Conservation (phyloP, 1,139 yeast genomes). For the Hemisphaericaspora subhashii region DNA sequence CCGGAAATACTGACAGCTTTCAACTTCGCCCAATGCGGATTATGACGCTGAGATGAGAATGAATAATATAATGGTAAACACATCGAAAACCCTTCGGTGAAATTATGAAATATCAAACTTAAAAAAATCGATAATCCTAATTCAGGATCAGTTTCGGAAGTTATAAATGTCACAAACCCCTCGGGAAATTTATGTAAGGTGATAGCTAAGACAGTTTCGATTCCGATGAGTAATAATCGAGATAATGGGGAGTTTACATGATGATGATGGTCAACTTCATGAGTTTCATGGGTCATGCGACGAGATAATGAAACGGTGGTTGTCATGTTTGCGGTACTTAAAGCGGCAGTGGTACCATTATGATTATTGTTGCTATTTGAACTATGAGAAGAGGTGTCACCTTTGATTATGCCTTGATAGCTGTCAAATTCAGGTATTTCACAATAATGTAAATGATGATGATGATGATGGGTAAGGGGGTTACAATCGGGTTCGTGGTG, state of each 20-base stretch:
- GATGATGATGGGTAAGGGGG: background rate
- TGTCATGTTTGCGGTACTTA: too few relatives aligned
- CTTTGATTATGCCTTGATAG: background rate
- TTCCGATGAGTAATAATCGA: constrained; percentile 75
- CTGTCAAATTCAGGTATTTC: constrained; percentile 30
- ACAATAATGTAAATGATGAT: constrained; percentile 33
- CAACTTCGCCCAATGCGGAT: constrained; percentile 40
- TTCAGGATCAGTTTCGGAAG: constrained; percentile 69
- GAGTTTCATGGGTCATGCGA: constrained; percentile 14
- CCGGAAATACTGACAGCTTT: constrained; percentile 68
- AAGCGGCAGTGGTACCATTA: background rate
- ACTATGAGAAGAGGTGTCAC: background rate
- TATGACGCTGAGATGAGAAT: constrained; percentile 24
- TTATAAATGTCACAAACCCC: constrained; percentile 84
- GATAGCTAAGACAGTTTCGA: constrained; percentile 87
- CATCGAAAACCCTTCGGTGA: constrained; percentile 95
- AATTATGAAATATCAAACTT: constrained; percentile 84
- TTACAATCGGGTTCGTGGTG: constrained; percentile 3
- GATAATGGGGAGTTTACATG: constrained; percentile 78
- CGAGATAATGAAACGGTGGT: constrained; percentile 4
- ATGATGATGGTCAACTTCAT: constrained; percentile 63
- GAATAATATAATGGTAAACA: constrained; percentile 86
- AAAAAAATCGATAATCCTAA: constrained; percentile 80
- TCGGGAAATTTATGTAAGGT: constrained; percentile 92
- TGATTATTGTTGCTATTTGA: background rate